A percentile compares a stretch with the other conserved stretches of the same genome.
These are phyloP conservation scores for Pseudogymnoascus sp. DNA, from an alignment of 2,329 filamentous ascomycete genomes.

Conservation along the genomic window DNA sequence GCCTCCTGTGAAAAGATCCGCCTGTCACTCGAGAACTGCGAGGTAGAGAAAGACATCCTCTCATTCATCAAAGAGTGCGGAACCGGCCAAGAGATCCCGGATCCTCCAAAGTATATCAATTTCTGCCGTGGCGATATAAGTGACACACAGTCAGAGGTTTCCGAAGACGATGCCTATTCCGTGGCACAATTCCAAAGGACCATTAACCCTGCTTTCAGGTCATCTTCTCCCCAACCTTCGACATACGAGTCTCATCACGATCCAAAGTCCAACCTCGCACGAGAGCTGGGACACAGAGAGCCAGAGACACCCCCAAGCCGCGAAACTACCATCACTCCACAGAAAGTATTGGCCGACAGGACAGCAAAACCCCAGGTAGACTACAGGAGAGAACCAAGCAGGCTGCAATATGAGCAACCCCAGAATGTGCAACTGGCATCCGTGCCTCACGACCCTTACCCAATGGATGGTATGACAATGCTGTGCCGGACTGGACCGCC, in stretches of 20 bases:
- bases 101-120: slow-evolving; percentile 96
- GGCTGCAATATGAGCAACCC: slow-evolving; percentile 18
- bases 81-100: slow-evolving; percentile 95
- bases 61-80: slow-evolving; percentile 81
- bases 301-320: slow-evolving; percentile 38
- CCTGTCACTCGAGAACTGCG: slow-evolving; percentile 85
- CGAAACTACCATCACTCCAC: slow-evolving; percentile 46
- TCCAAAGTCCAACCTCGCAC: slow-evolving; percentile 65
- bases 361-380: slow-evolving; percentile 19
- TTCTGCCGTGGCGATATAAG: slow-evolving; percentile 84
- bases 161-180: slow-evolving; percentile 83
- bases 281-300: slow-evolving; percentile 58
- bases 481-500: slow-evolving; percentile 73
- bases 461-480: slow-evolving; percentile 95
- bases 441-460: slow-evolving; percentile 88
- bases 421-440: slow-evolving; percentile 59
- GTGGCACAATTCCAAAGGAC: slow-evolving; percentile 92
- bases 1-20: slow-evolving; percentile 94
- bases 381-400: slow-evolving; percentile 7
- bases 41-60: slow-evolving; percentile 91
- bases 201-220: slow-evolving; percentile 91
- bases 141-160: slow-evolving; percentile 74
- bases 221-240: slow-evolving; percentile 92
- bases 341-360: slow-evolving; percentile 34
- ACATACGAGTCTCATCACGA: slow-evolving; percentile 90